These are phyloP conservation scores for Monsonia emarginata DNA, from an alignment of 441 rosid species.

Conservation along the genomic window DNA sequence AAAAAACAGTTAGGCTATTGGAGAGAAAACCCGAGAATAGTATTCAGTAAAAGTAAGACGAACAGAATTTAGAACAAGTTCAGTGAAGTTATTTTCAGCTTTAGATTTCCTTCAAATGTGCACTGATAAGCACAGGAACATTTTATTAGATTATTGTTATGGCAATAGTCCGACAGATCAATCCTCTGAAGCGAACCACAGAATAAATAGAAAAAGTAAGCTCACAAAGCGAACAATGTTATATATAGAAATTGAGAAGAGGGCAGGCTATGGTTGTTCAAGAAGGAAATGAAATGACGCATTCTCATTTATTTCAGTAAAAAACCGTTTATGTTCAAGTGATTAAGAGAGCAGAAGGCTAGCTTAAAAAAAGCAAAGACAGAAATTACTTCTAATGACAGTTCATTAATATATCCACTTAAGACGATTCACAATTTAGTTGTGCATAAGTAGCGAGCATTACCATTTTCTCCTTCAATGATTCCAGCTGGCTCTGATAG, in stretches of 20 bases:
- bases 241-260: not conserved
- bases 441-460: conserved; percentile 17
- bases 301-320: not conserved
- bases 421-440: not conserved
- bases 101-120: too few species aligned
- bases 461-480: conserved; percentile 64
- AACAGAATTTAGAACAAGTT: not conserved
- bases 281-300: not conserved
- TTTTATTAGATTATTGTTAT: not conserved
- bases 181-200: not conserved
- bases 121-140: not conserved
- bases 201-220: not conserved
- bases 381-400: not conserved
- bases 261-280: not conserved
- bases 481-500: conserved; percentile 94
- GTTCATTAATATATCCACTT: not conserved
- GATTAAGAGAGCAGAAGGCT: not conserved
- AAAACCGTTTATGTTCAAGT: not conserved
- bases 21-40: not conserved
- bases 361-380: too few species aligned
- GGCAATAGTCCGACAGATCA: not conserved
- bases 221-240: not conserved
- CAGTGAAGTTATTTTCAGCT: not conserved
- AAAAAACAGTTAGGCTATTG: not conserved
- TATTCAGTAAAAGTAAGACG: not conserved